Evolutionary conservation across 1,139 yeast genomes (phyloP), one percentile per base, ranked within the genome.

Genomic region (Kodamaea ohmeri): DNA sequence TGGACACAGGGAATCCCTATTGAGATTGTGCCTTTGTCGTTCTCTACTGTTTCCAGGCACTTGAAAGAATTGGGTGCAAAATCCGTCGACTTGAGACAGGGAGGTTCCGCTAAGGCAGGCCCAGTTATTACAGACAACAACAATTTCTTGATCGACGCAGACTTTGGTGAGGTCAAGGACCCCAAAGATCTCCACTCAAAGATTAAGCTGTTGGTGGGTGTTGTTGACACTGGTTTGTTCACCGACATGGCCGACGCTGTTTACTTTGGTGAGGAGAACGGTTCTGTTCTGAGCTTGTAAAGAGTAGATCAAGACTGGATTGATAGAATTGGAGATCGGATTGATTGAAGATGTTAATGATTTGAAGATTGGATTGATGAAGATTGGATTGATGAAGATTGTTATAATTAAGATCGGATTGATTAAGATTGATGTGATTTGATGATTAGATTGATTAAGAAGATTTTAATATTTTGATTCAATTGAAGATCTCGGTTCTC

Each of bases 71-170:
- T 90, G 54, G 95, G 95, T 7, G 92, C 95, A 19, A 63, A 67
- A 38, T 65, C 61, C 5, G 83, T 87, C 18, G 65, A 59, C 4
- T 76, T 94, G 52, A 79, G 99, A 62, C 82, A 83, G 51, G 98
- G 97, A 35, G 90, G 88, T 13, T 68, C 81, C 40, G 89, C 95
- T 26, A 94, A 94, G 65, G 98, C 98, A 4, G 99, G 99, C 14
- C 98, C 98, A 6, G 83, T 89, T n/a, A 85, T 94, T 44, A 90
- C 98, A 28, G 99, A 94, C 61, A 94, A 94, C 65, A 89, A 90
- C 61, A 92, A 90, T 63, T 87, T 89, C 58, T 75, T 94, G 47
- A 77, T 94, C 44, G 99, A 94, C 63, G 95, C 96, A 21, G 90
- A 89, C 59, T 92, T 94, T 56, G 97, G 96, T 22, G 76, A 74